Base-by-base conservation (phyloP, 2,329 filamentous ascomycete species). In the Shiraia bambusicola region DNA sequence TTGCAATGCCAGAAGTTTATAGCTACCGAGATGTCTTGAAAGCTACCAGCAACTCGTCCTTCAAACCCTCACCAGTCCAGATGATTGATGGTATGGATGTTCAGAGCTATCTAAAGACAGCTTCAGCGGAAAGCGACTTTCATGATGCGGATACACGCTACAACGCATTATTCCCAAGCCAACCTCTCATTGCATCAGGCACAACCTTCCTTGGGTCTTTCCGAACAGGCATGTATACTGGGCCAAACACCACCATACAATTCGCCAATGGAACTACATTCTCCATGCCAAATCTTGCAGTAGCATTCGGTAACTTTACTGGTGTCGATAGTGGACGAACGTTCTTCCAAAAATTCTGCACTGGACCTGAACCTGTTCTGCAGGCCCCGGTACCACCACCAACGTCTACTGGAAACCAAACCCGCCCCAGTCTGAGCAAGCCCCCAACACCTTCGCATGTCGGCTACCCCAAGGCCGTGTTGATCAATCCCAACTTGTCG, bases 121-220 rank as follows among this genome's bases (percentile, higher is more conserved):
- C 59, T n/a, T 66, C 69, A 17, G 37, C 52, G 1, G 47, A 63
- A 22, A 58, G 58, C 6, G 50, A 55, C 26, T 65, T 61, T 24
- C 69, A 72, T 15, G 71, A 73, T 39, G 64, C 65, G 2, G 67
- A 73, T 41, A 64, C 66, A 5, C 58, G 67, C 31, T 73, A 69
- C 61, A 72, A 73, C 34, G 53, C 55, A 1, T 35, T 72, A 2
- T 71, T 73, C 42, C 57, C 61, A 7, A 65, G 58, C 11, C 66
- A 68, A 28, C 42, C 63, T 10, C 50, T 61, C 12, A 56, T 61
- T 17, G 61, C 64, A 5, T 55, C 58, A 3, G 57, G 60, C 2
- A 46, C 48, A 2, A 56, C 50, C 6, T 66, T 54, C 40, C 39
- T 63, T 27, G 60, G 62, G n/a, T 56, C 58, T 13, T 64, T 61